phyloP scores from a whole-genome alignment of 495 filamentous ascomycete genomes.

The Clavariopsis aquatica region DNA sequence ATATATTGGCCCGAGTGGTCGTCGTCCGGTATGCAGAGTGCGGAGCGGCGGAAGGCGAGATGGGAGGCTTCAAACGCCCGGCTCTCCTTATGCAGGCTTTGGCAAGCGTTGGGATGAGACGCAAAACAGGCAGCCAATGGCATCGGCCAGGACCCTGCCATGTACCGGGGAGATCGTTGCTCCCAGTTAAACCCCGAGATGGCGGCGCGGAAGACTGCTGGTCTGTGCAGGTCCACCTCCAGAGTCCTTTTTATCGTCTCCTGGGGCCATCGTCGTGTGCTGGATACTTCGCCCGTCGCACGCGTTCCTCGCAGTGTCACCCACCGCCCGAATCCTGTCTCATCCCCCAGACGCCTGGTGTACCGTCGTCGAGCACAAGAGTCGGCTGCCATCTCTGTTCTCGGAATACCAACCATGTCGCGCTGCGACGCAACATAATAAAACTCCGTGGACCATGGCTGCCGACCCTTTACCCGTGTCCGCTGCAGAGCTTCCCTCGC shows the following conservation, averaged over 20 bases:
- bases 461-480: slow-evolving; percentile 18
- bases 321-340: slow-evolving; percentile 7
- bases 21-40: background rate
- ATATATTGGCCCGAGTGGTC: background rate
- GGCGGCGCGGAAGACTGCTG: background rate
- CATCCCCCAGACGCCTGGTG: background rate
- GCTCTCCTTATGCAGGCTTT: background rate
- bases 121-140: background rate
- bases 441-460: slow-evolving; percentile 13
- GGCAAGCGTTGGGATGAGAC: background rate
- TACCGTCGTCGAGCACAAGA: background rate
- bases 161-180: slow-evolving; percentile 14
- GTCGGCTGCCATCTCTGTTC: background rate
- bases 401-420: slow-evolving; percentile 21
- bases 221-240: slow-evolving; percentile 13
- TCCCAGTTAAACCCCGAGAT: background rate
- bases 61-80: background rate
- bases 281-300: slow-evolving; percentile 12
- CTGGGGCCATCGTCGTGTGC: slow-evolving; percentile 12
- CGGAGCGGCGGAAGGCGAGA: background rate
- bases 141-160: background rate
- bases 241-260: slow-evolving; percentile 3
- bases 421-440: slow-evolving; percentile 33
- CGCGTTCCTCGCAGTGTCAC: slow-evolving; percentile 18
- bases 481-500: slow-evolving; percentile 26